Evolutionary conservation across 192 early-diverging fungal species (phyloP).

Genomic region (Linnemannia exigua): DNA sequence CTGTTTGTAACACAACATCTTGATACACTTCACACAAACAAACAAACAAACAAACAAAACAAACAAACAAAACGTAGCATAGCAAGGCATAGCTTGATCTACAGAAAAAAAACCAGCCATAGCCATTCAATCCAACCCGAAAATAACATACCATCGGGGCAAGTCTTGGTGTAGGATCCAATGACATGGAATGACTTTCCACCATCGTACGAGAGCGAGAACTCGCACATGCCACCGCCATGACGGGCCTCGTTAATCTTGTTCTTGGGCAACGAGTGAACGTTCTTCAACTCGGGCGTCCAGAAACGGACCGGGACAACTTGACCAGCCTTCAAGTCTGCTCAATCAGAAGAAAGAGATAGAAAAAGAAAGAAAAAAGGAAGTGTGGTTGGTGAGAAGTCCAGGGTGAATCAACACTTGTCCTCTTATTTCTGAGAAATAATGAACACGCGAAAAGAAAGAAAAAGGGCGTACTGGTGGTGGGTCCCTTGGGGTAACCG

Average conservation of each 20-base stretch:
- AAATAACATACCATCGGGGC: constrained; percentile 43
- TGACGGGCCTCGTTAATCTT: constrained; percentile 66
- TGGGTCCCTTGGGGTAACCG: constrained; percentile 35
- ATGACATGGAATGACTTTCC: constrained; percentile 66
- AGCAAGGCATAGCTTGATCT: no score
- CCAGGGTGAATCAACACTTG: not conserved
- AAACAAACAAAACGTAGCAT: not conserved
- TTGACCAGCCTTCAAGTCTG: constrained; percentile 62
- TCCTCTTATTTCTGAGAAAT: not conserved
- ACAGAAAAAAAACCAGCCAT: not conserved
- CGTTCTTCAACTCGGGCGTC: constrained; percentile 32
- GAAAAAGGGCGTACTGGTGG: constrained; percentile 6
- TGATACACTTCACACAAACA: not conserved
- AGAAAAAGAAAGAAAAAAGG: not conserved
- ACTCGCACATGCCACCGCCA: constrained; percentile 79
- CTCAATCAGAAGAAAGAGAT: not conserved
- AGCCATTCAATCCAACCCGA: not conserved
- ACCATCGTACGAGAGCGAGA: constrained; percentile 75
- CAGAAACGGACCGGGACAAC: constrained; percentile 64
- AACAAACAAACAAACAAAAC: no score
- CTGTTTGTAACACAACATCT: not conserved
- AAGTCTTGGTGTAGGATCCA: constrained; percentile 56
- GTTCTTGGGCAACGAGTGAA: constrained; percentile 12
- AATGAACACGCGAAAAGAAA: not conserved
- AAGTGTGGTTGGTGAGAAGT: not conserved